Evolutionary conservation across 352 stramenopile genomes (phyloP), one percentile per base, ranked within the genome.

Genomic region (Globisporangium canariense): DNA sequence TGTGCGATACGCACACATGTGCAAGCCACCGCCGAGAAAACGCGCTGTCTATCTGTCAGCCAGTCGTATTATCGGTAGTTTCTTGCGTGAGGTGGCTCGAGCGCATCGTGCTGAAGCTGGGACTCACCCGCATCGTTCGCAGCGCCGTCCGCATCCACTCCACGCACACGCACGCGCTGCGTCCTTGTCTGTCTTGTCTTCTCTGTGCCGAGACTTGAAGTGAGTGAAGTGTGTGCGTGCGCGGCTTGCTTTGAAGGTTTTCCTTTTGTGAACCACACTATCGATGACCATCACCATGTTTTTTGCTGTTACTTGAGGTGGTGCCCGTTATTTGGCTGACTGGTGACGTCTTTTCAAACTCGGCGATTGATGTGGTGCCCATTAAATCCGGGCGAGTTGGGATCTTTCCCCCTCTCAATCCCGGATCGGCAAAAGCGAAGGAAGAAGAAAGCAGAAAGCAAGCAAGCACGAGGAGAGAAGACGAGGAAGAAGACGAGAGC

Each of bases 341-440:
- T 8, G 4, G 32, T 36, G 32, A 1, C 0, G 7, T 36, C 32
- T 36, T 36, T 36, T 36, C 32, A 9, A 36, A 8, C 32, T 36
- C 4, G 32, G 7, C 20, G 7, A 0, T n/a, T 54, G n/a, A 36
- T 22, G 50, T 57, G 30, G 50, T 22, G 8, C 50, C 10, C 50
- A 28, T 20, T 41, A 57, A 40, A 57, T 56, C 2, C 16, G 25
- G 32, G 14, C 28, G 16, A 4, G 20, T 20, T 51, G 56, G 64
- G 69, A 75, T 79, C 69, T 77, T 79, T 70, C 66, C 71, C 69
- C 65, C 62, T 67, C 52, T 51, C 41, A 32, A 38, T 49, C 36
- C 45, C 2, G 32, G 50, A 30, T 64, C 60, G 36, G 28, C 55
- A 65, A 41, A 43, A 43, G 60, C 58, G 36, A 47, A 46, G 10